Percentiles rank a stretch among this genome's conserved stretches.
These are phyloP conservation scores for Fragosphaeria purpurea DNA, from an alignment of 2,329 filamentous ascomycete genomes.

Conservation along the genomic window DNA sequence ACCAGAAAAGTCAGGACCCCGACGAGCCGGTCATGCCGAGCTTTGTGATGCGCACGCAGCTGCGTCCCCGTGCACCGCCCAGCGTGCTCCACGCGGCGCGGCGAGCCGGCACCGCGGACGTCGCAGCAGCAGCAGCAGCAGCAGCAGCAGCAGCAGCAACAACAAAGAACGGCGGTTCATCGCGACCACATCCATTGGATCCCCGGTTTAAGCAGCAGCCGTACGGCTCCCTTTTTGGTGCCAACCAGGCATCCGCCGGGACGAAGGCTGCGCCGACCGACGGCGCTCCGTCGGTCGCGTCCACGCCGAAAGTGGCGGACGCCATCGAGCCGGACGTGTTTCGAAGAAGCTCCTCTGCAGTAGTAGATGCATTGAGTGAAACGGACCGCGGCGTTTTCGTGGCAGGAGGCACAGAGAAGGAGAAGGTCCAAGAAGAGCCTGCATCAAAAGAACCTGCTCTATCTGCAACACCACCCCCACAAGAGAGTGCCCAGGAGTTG, in stretches of 20 bases:
- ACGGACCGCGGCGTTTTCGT: too few species aligned
- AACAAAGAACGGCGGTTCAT: background rate
- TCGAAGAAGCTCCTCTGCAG: constrained; percentile 15
- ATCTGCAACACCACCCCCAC: too few species aligned
- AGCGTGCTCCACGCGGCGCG: constrained; percentile 2
- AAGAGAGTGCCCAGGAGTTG: too few species aligned
- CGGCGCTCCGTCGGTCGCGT: background rate
- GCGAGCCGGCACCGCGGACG: background rate
- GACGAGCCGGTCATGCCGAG: constrained; percentile 9
- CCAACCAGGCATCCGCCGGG: background rate
- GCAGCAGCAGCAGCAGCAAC: background rate
- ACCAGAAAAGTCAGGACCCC: background rate
- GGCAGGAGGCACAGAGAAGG: too few species aligned
- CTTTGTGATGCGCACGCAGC: constrained; percentile 8
- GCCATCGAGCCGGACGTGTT: constrained; percentile 39
- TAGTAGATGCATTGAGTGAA: too few species aligned
- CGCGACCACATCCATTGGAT: constrained; percentile 13
- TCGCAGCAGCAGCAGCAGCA: background rate
- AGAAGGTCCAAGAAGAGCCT: background rate
- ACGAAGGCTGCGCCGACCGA: background rate
- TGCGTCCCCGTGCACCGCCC: background rate
- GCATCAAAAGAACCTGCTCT: too few species aligned
- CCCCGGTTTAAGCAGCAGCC: constrained; percentile 8
- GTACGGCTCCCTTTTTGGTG: background rate
- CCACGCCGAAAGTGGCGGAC: constrained; percentile 23